Percentiles rank a stretch among this genome's conserved stretches.
phyloP scores from a whole-genome alignment of 1,284 basidiomycete species.

The Kalmanozyma brasiliensis region DNA sequence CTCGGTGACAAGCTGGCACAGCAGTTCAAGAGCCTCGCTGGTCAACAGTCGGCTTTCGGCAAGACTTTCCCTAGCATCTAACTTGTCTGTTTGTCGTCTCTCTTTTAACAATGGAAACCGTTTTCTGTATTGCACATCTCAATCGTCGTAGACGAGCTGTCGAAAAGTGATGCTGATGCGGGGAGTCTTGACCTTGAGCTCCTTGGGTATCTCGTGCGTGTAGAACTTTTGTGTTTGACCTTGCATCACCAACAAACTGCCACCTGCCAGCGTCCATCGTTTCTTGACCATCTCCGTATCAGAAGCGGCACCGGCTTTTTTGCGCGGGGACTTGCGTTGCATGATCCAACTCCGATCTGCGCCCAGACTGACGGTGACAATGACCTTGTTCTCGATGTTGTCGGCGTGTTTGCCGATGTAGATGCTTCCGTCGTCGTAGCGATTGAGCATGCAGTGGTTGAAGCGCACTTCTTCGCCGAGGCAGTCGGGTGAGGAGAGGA shows the following conservation, averaged over 20 bases:
- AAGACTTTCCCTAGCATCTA: no score
- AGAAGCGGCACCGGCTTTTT: not conserved
- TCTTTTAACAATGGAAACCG: no score
- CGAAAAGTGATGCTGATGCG: slow-evolving; percentile 57
- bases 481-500: slow-evolving; percentile 65
- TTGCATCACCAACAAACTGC: slow-evolving; percentile 73
- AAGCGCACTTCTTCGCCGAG: slow-evolving; percentile 70
- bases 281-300: slow-evolving; percentile 30
- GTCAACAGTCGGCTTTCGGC: no score
- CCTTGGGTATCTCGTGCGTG: slow-evolving; percentile 69
- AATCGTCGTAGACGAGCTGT: slow-evolving; percentile 45
- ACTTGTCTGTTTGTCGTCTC: no score
- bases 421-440: slow-evolving; percentile 71
- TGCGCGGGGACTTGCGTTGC: slow-evolving; percentile 45
- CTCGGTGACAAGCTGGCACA: slow-evolving; percentile 28
- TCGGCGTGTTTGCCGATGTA: slow-evolving; percentile 70
- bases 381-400: slow-evolving; percentile 70
- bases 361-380: slow-evolving; percentile 72
- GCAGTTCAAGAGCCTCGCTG: slow-evolving; percentile 17
- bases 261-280: slow-evolving; percentile 69
- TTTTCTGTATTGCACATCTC: no score
- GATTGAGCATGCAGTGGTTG: slow-evolving; percentile 73
- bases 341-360: slow-evolving; percentile 72
- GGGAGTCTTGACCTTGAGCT: slow-evolving; percentile 48
- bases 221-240: slow-evolving; percentile 72